Evolutionary conservation across 163 green algal genomes (phyloP).

Genomic region (Scenedesmus sp.): DNA sequence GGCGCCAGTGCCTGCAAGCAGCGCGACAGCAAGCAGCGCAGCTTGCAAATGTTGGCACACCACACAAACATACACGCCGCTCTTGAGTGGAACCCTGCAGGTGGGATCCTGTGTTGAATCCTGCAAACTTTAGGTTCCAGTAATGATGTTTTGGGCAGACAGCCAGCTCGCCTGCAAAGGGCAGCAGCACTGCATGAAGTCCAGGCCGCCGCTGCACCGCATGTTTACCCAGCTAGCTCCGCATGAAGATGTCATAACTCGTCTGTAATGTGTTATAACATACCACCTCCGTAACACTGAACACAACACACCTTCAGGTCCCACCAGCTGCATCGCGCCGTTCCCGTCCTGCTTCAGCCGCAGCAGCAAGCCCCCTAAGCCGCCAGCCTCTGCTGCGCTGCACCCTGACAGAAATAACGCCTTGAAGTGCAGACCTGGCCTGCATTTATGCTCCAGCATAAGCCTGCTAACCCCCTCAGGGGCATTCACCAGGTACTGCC

Average conservation of each 20-base stretch:
- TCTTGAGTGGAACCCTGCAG: no score
- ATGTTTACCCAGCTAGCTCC: no score
- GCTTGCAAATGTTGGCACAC: background rate
- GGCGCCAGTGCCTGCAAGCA: background rate
- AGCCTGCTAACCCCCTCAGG: conserved; percentile 87
- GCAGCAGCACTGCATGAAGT: no score
- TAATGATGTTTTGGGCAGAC: no score
- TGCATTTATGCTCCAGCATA: conserved; percentile 86
- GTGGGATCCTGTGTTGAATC: no score
- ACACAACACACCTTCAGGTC: conserved; percentile 64
- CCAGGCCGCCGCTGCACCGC: no score
- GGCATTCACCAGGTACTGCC: conserved; percentile 89
- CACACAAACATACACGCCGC: background rate
- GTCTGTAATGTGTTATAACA: background rate
- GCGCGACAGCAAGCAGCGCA: background rate
- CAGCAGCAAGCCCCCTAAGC: conserved; percentile 85
- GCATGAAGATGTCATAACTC: background rate
- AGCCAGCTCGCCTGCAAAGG: no score
- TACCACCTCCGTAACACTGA: no score
- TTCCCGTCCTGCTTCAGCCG: conserved; percentile 85
- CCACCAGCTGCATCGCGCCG: conserved; percentile 74
- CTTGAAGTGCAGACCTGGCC: conserved; percentile 71
- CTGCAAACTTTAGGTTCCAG: no score
- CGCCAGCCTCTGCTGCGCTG: conserved; percentile 55
- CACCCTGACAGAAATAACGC: conserved; percentile 51